These are phyloP conservation scores for Paracoccidioides lutzii DNA, from an alignment of 2,329 filamentous ascomycete genomes.

Conservation along the genomic window DNA sequence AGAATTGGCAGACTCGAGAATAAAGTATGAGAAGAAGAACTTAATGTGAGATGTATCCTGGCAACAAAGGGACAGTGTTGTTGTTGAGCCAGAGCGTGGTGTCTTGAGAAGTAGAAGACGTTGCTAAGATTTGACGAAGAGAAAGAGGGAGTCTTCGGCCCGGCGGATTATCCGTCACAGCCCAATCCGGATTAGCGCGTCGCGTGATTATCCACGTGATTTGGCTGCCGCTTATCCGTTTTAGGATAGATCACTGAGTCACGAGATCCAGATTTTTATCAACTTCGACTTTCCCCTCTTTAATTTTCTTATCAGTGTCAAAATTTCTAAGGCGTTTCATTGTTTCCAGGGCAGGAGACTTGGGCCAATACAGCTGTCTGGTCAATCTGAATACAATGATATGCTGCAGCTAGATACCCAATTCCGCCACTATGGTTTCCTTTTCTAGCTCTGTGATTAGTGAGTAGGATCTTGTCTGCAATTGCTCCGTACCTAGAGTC, in stretches of 20 bases:
- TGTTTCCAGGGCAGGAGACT: neutral
- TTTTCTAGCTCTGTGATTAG: slow-evolving; percentile 44
- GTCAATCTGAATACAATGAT: neutral
- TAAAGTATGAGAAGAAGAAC: slow-evolving; percentile 13
- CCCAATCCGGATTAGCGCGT: too few species aligned
- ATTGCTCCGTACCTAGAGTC: slow-evolving; percentile 1
- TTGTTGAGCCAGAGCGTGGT: neutral
- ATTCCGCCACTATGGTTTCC: slow-evolving; percentile 28
- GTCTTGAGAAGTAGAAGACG: too few species aligned
- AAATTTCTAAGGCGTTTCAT: neutral
- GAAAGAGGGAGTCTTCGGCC: too few species aligned
- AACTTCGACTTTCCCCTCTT: too few species aligned
- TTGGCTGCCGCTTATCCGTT: too few species aligned
- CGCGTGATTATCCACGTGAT: too few species aligned
- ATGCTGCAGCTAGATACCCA: neutral
- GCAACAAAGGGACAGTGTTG: neutral
- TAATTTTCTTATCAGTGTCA: too few species aligned
- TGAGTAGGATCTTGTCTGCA: slow-evolving; percentile 18
- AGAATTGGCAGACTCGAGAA: slow-evolving; percentile 17
- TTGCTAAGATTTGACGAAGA: too few species aligned
- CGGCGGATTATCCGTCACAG: too few species aligned
- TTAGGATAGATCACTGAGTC: neutral
- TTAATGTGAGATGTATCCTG: neutral
- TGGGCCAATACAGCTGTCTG: neutral
- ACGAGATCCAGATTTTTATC: neutral